Conservation (phyloP, 805 yeast species). For the Saccharomyces kudriavzevii region DNA sequence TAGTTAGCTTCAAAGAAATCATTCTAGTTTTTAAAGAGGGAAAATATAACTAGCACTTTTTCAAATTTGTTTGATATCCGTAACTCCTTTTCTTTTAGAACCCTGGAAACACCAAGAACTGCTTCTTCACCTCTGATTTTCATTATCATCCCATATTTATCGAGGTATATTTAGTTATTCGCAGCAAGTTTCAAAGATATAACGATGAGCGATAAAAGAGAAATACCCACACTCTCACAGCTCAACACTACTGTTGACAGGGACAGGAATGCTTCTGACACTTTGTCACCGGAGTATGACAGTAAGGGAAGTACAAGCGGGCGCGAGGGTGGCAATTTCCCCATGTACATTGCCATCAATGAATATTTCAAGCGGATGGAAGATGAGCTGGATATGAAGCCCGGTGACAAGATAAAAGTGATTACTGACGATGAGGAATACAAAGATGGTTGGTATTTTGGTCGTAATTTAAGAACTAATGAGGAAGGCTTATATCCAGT, state of each 20-base stretch:
- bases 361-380: constrained; percentile 81
- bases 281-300: constrained; percentile 3
- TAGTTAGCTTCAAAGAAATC: background rate
- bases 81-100: background rate
- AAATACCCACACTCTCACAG: constrained; percentile 10
- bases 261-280: constrained; percentile 4
- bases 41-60: background rate
- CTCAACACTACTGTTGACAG: constrained; percentile 12
- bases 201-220: background rate
- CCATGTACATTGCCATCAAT: constrained; percentile 58
- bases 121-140: background rate
- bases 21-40: background rate
- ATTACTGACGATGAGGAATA: constrained; percentile 89
- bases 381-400: constrained; percentile 73
- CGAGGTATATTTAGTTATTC: background rate
- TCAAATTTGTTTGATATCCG: background rate
- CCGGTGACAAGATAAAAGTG: constrained; percentile 83
- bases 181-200: background rate
- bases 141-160: background rate
- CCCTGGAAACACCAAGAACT: background rate
- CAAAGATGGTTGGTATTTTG: constrained; percentile 96
- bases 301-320: constrained; percentile 6
- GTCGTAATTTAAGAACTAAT: constrained; percentile 62
- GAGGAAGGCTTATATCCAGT: constrained; percentile 87
- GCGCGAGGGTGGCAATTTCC: constrained; percentile 10